Conservation (phyloP, 2,329 filamentous ascomycete genomes). For the Pseudogymnoascus sp. region DNA sequence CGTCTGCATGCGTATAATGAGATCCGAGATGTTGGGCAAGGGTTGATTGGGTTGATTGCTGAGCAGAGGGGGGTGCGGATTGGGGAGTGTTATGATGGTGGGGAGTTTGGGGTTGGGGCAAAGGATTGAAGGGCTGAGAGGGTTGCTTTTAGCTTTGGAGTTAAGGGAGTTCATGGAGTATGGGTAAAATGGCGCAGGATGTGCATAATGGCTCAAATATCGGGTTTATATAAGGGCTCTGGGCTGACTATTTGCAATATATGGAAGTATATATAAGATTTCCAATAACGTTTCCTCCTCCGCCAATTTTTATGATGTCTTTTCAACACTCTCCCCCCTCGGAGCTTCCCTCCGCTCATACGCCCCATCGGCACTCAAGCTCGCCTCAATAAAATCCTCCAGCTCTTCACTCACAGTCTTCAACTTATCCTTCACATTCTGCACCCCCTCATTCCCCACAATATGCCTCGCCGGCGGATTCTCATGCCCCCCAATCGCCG, state of each 20-base stretch:
- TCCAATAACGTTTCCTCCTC: neutral
- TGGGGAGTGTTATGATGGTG: conserved; percentile 25
- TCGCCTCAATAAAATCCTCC: conserved; percentile 91
- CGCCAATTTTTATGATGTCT: neutral
- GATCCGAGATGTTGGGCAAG: conserved; percentile 58
- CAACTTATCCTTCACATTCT: conserved; percentile 87
- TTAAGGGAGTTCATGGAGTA: neutral
- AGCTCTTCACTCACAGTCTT: conserved; percentile 94
- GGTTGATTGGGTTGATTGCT: conserved; percentile 57
- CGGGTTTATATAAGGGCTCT: neutral
- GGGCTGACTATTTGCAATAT: neutral
- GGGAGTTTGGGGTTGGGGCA: conserved; percentile 26
- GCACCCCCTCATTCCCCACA: conserved; percentile 79
- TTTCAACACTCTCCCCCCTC: neutral
- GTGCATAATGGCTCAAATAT: neutral
- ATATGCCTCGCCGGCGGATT: conserved; percentile 93
- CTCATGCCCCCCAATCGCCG: conserved; percentile 87
- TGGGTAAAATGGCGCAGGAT: neutral
- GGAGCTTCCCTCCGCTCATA: neutral
- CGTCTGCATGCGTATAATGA: conserved; percentile 63
- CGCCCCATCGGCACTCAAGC: conserved; percentile 34
- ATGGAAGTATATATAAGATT: neutral
- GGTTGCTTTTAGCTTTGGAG: neutral
- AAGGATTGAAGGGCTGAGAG: conserved; percentile 20
- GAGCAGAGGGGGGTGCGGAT: conserved; percentile 47